Conservation (phyloP, 257 asterid species). For the Penstemon davidsonii region DNA sequence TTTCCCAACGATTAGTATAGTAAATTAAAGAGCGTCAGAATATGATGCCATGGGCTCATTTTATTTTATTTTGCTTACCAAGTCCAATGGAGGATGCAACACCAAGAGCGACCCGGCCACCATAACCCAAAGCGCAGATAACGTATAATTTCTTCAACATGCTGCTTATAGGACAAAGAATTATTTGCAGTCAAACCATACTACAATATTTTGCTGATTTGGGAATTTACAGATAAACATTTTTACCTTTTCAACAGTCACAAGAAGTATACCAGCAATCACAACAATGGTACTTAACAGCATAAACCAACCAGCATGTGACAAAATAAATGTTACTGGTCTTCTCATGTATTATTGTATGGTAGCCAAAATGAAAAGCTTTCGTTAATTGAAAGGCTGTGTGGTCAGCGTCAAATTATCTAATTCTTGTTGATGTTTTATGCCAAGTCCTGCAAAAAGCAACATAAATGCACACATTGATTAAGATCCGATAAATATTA, state of each 20-base stretch:
- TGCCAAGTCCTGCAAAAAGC: slow-evolving; percentile 57
- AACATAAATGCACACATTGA: slow-evolving; percentile 21
- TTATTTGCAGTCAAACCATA: background rate
- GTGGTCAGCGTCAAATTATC: slow-evolving; percentile 58
- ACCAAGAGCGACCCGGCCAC: slow-evolving; percentile 98
- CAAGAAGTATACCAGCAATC: slow-evolving; percentile 41
- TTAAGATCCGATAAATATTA: no score
- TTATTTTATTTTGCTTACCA: slow-evolving; percentile 48
- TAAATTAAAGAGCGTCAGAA: slow-evolving; percentile 20
- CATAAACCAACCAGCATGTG: slow-evolving; percentile 57
- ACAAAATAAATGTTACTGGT: slow-evolving; percentile 59
- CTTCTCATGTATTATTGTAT: slow-evolving; percentile 50
- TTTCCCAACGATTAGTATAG: no score
- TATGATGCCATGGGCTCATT: background rate
- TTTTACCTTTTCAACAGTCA: slow-evolving; percentile 64
- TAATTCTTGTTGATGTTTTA: slow-evolving; percentile 61
- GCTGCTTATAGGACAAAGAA: slow-evolving; percentile 52
- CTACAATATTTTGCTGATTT: background rate
- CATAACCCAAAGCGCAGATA: slow-evolving; percentile 75
- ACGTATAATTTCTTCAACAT: slow-evolving; percentile 62
- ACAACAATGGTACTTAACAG: slow-evolving; percentile 36
- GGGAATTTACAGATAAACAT: background rate
- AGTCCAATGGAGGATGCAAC: slow-evolving; percentile 98
- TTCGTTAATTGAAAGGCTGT: slow-evolving; percentile 70
- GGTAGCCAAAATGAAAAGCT: slow-evolving; percentile 59